Percentiles rank a stretch among this genome's conserved stretches.
Conservation (phyloP, 768 basidiomycete genomes). For the Kwoniella botswanensis region DNA sequence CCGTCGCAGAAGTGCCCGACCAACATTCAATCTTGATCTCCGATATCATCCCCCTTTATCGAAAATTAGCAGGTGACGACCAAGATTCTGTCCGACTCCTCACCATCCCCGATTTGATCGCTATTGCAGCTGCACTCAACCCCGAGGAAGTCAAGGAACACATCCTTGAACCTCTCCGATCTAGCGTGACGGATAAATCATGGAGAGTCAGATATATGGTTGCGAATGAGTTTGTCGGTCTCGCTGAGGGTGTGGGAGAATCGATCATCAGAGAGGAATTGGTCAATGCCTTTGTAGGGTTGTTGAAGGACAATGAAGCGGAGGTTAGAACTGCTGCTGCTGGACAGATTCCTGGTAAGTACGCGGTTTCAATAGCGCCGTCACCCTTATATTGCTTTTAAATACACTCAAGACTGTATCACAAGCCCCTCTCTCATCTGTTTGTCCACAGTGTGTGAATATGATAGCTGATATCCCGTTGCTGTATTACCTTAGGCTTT, state of each 20-base stretch:
- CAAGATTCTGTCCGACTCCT: conserved; percentile 96
- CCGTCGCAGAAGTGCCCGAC: conserved; percentile 66
- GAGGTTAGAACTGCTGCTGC: conserved; percentile 96
- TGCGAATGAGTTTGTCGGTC: conserved; percentile 89
- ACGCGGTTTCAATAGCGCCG: conserved; percentile 13
- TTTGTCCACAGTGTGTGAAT: too few species aligned
- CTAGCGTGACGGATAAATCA: conserved; percentile 90
- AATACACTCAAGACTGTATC: too few species aligned
- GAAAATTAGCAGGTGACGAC: conserved; percentile 90
- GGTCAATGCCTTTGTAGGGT: conserved; percentile 86
- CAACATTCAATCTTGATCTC: conserved; percentile 71
- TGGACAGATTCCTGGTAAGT: conserved; percentile 89
- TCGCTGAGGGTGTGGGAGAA: conserved; percentile 86
- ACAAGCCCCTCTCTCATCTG: too few species aligned
- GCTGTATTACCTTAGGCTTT: conserved; percentile 68
- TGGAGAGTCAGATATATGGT: conserved; percentile 99
- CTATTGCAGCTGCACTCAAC: conserved; percentile 80
- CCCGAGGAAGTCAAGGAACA: conserved; percentile 91
- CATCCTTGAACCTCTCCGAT: conserved; percentile 81
- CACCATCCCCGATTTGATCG: conserved; percentile 94
- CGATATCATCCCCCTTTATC: conserved; percentile 89
- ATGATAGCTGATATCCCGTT: too few species aligned
- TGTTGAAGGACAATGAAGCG: conserved; percentile 97
- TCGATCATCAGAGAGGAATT: conserved; percentile 93
- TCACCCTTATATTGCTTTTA: not conserved